Percentiles rank a stretch among this genome's conserved stretches.
phyloP scores from a whole-genome alignment of 2,329 filamentous ascomycete species.

The Microdochium trichocladiopsis region DNA sequence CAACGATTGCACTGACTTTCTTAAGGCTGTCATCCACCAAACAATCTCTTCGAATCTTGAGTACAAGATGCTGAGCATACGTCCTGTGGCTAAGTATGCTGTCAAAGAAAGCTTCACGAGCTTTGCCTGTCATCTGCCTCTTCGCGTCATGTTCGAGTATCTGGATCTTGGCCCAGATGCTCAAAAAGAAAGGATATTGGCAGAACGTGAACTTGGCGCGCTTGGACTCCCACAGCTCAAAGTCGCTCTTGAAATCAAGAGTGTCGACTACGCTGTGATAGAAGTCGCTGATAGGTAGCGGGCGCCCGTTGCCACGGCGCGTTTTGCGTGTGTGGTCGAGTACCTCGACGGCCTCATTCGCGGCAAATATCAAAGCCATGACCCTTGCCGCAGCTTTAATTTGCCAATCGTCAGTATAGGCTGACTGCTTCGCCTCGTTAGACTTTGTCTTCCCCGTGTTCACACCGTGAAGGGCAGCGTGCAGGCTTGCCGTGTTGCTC shows the following conservation, averaged over 20 bases:
- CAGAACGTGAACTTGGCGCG: constrained; percentile 77
- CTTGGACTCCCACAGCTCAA: constrained; percentile 78
- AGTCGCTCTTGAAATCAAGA: constrained; percentile 77
- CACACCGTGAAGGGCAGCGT: constrained; percentile 59
- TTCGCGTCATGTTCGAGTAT: constrained; percentile 84
- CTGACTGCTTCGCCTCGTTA: constrained; percentile 46
- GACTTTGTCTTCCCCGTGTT: constrained; percentile 22
- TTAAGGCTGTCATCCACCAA: constrained; percentile 83
- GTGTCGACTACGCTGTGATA: constrained; percentile 85
- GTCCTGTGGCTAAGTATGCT: constrained; percentile 71
- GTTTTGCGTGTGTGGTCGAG: constrained; percentile 7
- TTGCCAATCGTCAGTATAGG: constrained; percentile 83
- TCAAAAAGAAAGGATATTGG: constrained; percentile 86
- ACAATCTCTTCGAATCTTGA: constrained; percentile 76
- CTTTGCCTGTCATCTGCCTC: constrained; percentile 83
- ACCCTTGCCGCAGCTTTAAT: constrained; percentile 73
- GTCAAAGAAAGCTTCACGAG: constrained; percentile 84
- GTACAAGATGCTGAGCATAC: constrained; percentile 69
- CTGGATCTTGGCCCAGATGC: constrained; percentile 86
- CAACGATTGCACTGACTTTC: constrained; percentile 77
- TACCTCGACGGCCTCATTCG: constrained; percentile 54
- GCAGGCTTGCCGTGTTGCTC: constrained; percentile 60
- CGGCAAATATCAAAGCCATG: constrained; percentile 73
- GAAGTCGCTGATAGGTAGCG: constrained; percentile 76
- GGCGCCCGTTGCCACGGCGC: constrained; percentile 46